Evolutionary conservation across 805 yeast genomes (phyloP), one percentile per base, ranked within the genome.

Genomic region (Starmerella kuoi): DNA sequence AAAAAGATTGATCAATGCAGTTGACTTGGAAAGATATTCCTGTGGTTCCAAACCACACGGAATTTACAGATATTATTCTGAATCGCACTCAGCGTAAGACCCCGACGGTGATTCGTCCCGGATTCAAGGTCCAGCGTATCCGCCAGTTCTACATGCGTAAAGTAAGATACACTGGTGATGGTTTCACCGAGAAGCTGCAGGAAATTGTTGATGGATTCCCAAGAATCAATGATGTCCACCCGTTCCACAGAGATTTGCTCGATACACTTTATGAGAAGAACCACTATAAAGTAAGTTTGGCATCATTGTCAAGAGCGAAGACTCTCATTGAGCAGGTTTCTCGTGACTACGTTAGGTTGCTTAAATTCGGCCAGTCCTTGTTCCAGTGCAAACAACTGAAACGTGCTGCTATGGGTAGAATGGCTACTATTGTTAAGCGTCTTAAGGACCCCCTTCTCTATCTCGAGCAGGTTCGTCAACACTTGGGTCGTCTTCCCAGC

Each of bases 301-400:
- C 97, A 52, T 88, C 96, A 35, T 75, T 91, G 47, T 82, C 95
- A 19, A 77, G 91, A 61, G 95, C 98, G 35, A 91, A 85, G 64
- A 76, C 94, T 31, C 72, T 91, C 59, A 79, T 91, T 52, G 98
- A 91, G 66, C 95, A 87, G 66, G 96, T 91, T 33, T 73, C 95
- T 19, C 75, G 98, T 66, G 99, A 91, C 69, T 91, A 91, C 62
- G 80, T 79, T 51, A 77, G 99, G 61, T 74, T 91, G 55, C 72
- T 91, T 60, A 91, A 91, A 68, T 91, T 87, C 59, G 98, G 98
- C 57, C 98, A 91, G 70, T 87, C 96, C 33, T 69, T 91, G 50
- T 91, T 86, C 68, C 99, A 93, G 70, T 91, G 99, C 74, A 91
- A 91, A 67, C 98, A 91, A 69, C 76, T 91, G 62, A 91, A 91